Base-by-base conservation (phyloP, 345 rosid genomes). In the Rubroshorea leprosula region DNA sequence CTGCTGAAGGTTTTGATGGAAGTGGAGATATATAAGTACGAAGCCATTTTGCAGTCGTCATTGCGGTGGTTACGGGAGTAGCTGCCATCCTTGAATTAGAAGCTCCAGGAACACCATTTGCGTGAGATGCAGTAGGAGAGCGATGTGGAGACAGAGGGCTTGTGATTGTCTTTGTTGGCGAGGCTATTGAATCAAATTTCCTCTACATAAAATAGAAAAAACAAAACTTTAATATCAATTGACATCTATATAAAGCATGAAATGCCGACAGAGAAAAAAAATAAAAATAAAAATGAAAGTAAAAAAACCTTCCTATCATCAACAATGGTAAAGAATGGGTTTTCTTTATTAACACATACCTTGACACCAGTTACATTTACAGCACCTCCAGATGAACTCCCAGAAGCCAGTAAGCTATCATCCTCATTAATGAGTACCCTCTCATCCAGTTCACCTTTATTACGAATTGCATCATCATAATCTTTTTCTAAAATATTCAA, bases 21-120 rank as follows among this genome's bases (percentile, higher is more conserved):
- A 89, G 88, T 54, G 96, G 85, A 62, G 90, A 87, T 66, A 93
- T 77, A 57, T 83, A 74, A 23, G 82, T 79, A 35, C 96, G 82
- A 35, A 93, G 97, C 99, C 99, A 93, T 73, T 89, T 89, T 24
- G 99, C 96, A 60, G 99, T 93, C 58, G 94, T 85, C 97, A 93
- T 85, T 55, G 97, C 97, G 23, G 91, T 77, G 73, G 83, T 85
- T 49, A 93, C 88, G 18, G 99, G 97, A 57, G 99, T 93, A 60
- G 90, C 77, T 54, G 83, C 78, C 68, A 85, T 66, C 83, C 76
- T 87, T 14, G 70, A 55, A 70, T 51, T 68, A 49, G 67, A 54
- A 20, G 75, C 70, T 53, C 77, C 78, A 49, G 68, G 61, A 58
- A 58, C 74, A 53, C 93, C 81, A 61, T 79, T 85, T 59, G 68